Evolutionary conservation across 257 asterid species (phyloP).

Genomic region (Buddleja alternifolia): DNA sequence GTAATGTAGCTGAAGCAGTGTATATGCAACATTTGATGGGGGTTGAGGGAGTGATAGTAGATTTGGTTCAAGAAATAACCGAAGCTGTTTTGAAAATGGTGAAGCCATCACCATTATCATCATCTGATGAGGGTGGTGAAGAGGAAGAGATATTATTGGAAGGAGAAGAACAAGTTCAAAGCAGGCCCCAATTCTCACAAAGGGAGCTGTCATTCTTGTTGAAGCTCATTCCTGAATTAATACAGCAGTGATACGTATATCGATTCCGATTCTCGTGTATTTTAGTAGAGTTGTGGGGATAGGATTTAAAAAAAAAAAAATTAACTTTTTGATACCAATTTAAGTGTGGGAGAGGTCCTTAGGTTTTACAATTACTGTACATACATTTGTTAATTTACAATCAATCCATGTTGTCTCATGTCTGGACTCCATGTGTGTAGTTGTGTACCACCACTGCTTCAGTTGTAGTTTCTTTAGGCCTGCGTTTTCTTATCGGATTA

Average conservation of each 20-base stretch:
- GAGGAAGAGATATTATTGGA: conserved; percentile 27
- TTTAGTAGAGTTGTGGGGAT: background rate
- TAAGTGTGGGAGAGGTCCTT: conserved; percentile 7
- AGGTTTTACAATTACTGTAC: conserved; percentile 20
- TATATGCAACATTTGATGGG: conserved; percentile 93
- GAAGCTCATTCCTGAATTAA: conserved; percentile 78
- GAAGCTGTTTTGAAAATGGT: conserved; percentile 59
- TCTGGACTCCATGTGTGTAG: conserved; percentile 21
- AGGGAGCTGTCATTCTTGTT: conserved; percentile 82
- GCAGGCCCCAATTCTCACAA: conserved; percentile 72
- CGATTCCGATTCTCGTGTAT: background rate
- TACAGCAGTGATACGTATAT: conserved; percentile 43
- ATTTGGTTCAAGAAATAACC: conserved; percentile 71
- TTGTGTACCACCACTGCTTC: too few relatives aligned
- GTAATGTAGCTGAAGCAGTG: conserved; percentile 87
- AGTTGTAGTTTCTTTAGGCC: too few relatives aligned
- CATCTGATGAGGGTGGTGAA: conserved; percentile 21
- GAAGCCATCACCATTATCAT: conserved; percentile 39
- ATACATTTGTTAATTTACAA: background rate
- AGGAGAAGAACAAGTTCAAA: conserved; percentile 39
- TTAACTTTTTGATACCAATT: background rate
- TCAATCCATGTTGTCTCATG: background rate
- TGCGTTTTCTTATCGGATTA: too few relatives aligned
- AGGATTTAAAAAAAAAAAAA: too few relatives aligned
- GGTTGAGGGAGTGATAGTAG: conserved; percentile 89